These are phyloP conservation scores for Coelastrella sp. DNA, from an alignment of 139 green algal genomes.

Conservation along the genomic window DNA sequence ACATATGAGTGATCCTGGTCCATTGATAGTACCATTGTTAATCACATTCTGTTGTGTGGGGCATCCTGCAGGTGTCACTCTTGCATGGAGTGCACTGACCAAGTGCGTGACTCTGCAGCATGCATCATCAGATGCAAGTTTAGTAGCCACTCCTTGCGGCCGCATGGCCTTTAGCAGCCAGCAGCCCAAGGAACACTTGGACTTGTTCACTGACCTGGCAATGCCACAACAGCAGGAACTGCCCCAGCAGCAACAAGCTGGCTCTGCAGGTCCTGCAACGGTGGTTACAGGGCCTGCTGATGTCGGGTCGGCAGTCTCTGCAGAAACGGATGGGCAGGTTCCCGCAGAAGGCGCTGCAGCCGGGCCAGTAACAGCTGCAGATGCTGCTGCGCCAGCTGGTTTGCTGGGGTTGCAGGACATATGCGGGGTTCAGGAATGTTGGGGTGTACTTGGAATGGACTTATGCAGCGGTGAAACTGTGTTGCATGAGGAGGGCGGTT, in stretches of 20 bases:
- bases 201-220: slow-evolving; percentile 24
- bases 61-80: not conserved
- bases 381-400: too few relatives aligned
- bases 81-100: slow-evolving; percentile 8
- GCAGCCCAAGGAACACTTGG: not conserved
- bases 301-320: not conserved
- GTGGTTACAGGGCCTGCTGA: not conserved
- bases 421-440: slow-evolving; percentile 50
- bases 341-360: not conserved
- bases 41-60: not conserved
- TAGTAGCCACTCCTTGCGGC: not conserved
- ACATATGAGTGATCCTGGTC: not conserved
- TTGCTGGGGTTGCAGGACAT: slow-evolving; percentile 24
- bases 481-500: slow-evolving; percentile 53
- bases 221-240: slow-evolving; percentile 4
- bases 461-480: slow-evolving; percentile 33
- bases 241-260: not conserved
- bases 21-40: not conserved
- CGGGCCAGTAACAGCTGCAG: not conserved
- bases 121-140: not conserved
- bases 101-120: slow-evolving; percentile 8
- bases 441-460: slow-evolving; percentile 48
- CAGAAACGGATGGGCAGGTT: not conserved
- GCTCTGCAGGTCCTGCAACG: too few relatives aligned
- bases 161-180: not conserved